These are phyloP conservation scores for Hibiscus mutabilis DNA, from an alignment of 345 rosid species.

Conservation along the genomic window DNA sequence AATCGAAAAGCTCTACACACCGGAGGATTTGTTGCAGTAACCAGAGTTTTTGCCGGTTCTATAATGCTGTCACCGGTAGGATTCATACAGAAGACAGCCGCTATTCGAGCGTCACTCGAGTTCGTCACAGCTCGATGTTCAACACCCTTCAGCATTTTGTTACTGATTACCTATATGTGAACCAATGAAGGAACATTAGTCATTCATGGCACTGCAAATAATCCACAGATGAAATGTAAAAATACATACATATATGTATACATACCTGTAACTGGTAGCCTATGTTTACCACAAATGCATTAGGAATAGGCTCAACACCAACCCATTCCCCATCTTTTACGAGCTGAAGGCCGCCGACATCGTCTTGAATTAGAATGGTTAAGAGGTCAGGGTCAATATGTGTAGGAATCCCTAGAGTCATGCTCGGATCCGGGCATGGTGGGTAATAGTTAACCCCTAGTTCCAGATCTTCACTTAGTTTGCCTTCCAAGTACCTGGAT, in stretches of 20 bases:
- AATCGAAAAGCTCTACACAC: slow-evolving; percentile 10
- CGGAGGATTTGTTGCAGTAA: slow-evolving; percentile 8
- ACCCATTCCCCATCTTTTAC: slow-evolving; percentile 26
- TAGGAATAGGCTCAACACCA: slow-evolving; percentile 23
- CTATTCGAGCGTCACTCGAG: slow-evolving; percentile 11
- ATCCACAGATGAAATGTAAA: not conserved
- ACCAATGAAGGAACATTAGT: not conserved
- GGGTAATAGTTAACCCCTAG: slow-evolving; percentile 22
- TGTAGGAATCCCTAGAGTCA: slow-evolving; percentile 22
- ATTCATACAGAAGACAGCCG: not conserved
- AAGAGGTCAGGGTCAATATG: slow-evolving; percentile 21
- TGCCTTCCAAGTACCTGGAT: slow-evolving; percentile 15
- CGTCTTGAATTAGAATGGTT: slow-evolving; percentile 26
- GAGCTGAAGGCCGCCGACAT: slow-evolving; percentile 27
- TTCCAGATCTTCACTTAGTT: slow-evolving; percentile 1
- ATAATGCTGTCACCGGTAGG: not conserved
- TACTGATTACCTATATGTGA: not conserved
- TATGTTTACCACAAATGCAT: slow-evolving; percentile 27
- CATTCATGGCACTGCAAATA: too few species aligned
- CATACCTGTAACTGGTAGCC: slow-evolving; percentile 19
- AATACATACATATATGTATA: too few species aligned
- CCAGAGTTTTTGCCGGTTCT: slow-evolving; percentile 17
- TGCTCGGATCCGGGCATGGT: slow-evolving; percentile 32
- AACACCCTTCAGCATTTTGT: slow-evolving; percentile 9
- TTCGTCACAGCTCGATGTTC: slow-evolving; percentile 30